Evolutionary conservation across 306 rosid species (phyloP).

Genomic region (Abrus precatorius): DNA sequence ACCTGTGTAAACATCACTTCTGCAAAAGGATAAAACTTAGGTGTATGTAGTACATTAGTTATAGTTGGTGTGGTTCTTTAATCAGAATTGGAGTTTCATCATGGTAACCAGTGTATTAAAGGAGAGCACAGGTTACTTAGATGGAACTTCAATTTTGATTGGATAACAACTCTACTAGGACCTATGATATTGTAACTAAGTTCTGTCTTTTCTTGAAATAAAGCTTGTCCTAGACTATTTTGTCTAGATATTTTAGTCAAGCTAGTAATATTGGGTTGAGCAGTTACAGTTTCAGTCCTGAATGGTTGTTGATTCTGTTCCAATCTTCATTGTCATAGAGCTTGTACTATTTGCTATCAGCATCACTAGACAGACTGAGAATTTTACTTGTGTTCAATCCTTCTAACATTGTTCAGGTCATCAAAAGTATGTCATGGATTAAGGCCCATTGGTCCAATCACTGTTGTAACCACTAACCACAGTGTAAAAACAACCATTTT

Average conservation of each 20-base stretch:
- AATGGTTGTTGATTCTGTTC: conserved; percentile 8
- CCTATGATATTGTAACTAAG: too few species aligned
- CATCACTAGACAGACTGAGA: neutral
- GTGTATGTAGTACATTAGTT: too few species aligned
- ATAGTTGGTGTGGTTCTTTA: too few species aligned
- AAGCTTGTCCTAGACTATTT: neutral
- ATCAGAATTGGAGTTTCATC: too few species aligned
- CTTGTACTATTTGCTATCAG: neutral
- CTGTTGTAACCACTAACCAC: neutral
- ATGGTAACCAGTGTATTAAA: too few species aligned
- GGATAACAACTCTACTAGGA: too few species aligned
- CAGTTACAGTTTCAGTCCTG: conserved; percentile 4
- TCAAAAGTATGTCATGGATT: conserved; percentile 23
- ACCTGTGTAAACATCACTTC: neutral
- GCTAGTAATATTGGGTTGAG: neutral
- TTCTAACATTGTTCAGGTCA: conserved; percentile 16
- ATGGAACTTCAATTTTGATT: too few species aligned
- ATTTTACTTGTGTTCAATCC: neutral
- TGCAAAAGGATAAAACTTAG: too few species aligned
- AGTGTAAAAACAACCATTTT: neutral
- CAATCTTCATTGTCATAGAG: neutral
- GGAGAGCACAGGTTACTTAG: too few species aligned
- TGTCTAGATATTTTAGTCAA: conserved; percentile 3
- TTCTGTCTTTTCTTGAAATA: neutral
- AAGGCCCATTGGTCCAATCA: neutral